These are phyloP conservation scores for Sideroxylon spinosum DNA, from an alignment of 179 eudicot genomes.

Conservation along the genomic window DNA sequence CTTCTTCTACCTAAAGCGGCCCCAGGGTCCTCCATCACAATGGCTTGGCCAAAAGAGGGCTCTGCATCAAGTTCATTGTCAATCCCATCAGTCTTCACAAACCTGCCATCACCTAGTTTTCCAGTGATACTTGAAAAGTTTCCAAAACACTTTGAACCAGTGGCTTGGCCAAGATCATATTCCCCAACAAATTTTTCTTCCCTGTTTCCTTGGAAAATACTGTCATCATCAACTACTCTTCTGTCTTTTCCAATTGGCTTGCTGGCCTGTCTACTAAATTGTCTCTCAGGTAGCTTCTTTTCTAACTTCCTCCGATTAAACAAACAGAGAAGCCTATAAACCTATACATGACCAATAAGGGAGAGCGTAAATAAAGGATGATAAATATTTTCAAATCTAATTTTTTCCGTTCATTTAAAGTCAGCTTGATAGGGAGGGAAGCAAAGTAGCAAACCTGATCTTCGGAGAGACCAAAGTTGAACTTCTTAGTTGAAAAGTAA, in stretches of 20 bases:
- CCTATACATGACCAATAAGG: slow-evolving; percentile 18
- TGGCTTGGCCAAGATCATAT: neutral
- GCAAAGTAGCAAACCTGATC: slow-evolving; percentile 36
- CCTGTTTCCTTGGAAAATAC: neutral
- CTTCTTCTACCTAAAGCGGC: neutral
- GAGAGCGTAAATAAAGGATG: neutral
- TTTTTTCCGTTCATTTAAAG: neutral
- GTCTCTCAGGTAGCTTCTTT: slow-evolving; percentile 12
- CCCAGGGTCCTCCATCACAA: slow-evolving; percentile 6
- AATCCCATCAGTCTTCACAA: slow-evolving; percentile 2
- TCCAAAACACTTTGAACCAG: neutral
- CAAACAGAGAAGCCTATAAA: slow-evolving; percentile 28
- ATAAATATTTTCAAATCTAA: neutral
- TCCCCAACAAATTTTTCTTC: slow-evolving; percentile 6
- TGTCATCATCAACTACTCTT: slow-evolving; percentile 16
- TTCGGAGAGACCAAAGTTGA: slow-evolving; percentile 38
- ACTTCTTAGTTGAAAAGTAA: slow-evolving; percentile 33
- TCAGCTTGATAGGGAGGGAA: neutral
- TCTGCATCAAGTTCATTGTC: slow-evolving; percentile 9
- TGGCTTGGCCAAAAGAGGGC: neutral
- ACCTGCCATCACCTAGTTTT: slow-evolving; percentile 3
- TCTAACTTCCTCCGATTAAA: slow-evolving; percentile 29
- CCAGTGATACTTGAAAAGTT: neutral
- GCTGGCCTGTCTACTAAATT: neutral
- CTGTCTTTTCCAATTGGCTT: slow-evolving; percentile 11